A percentile compares a stretch with the other conserved stretches of the same genome.
Conservation (phyloP, 306 rosid genomes). For the Cucurbita maxima region DNA sequence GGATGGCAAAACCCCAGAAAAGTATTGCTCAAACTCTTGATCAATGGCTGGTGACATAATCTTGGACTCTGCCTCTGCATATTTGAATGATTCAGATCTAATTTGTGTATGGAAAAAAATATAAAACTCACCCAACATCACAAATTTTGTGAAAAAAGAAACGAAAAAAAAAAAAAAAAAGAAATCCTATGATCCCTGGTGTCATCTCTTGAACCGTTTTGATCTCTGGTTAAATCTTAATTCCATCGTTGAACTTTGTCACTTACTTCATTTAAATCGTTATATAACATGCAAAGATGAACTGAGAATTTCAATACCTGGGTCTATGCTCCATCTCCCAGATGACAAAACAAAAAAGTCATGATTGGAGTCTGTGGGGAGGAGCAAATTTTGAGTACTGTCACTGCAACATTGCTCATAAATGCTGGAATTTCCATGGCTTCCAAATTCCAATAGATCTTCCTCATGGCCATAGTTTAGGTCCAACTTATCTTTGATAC, state of each 20-base stretch:
- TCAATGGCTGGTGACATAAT: constrained; percentile 63
- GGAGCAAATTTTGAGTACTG: constrained; percentile 32
- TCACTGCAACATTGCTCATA: constrained; percentile 17
- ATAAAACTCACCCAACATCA: neutral
- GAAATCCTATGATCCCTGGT: neutral
- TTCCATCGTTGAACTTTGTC: neutral
- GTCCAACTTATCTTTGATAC: neutral
- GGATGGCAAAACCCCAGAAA: constrained; percentile 62
- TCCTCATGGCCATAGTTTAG: constrained; percentile 16
- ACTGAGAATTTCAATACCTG: constrained; percentile 29
- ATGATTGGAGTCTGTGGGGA: constrained; percentile 22
- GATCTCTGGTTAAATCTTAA: neutral
- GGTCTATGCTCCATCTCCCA: constrained; percentile 41
- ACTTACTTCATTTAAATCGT: neutral
- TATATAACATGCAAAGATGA: neutral
- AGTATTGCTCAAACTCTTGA: constrained; percentile 82
- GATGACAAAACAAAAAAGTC: constrained; percentile 41
- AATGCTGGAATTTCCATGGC: constrained; percentile 12
- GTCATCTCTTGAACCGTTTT: neutral
- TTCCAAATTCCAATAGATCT: constrained; percentile 23
- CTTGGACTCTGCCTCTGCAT: constrained; percentile 54
- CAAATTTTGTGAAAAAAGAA: neutral
- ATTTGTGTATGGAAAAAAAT: neutral
- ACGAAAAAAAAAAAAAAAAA: too few species aligned
- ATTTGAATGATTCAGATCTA: constrained; percentile 9